phyloP scores from a whole-genome alignment of 2,329 filamentous ascomycete genomes.

The Acrocalymma vagum region DNA sequence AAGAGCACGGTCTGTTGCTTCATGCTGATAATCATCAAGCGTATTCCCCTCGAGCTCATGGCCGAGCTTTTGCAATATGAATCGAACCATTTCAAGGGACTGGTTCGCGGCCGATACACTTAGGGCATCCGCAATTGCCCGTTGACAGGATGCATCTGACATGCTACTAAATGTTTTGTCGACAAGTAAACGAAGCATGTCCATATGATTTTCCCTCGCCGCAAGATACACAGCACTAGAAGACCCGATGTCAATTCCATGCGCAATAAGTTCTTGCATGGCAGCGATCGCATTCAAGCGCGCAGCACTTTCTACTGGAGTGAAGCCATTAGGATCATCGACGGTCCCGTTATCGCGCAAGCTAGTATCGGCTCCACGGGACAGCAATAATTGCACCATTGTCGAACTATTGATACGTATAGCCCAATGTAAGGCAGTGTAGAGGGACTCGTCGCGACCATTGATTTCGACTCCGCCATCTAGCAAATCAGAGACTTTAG shows the following conservation, averaged over 20 bases:
- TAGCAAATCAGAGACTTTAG: conserved; percentile 6
- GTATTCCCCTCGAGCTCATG: conserved; percentile 2
- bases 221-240: conserved; percentile 8
- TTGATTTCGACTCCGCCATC: conserved; percentile 6
- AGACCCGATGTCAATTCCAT: conserved; percentile 5
- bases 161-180: conserved; percentile 2
- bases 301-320: conserved; percentile 6
- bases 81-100: conserved; percentile 6
- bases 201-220: conserved; percentile 6
- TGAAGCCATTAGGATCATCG: conserved; percentile 7
- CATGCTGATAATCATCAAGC: conserved; percentile 5
- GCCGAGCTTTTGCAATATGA: conserved; percentile 4
- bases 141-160: conserved; percentile 3
- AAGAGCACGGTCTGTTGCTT: conserved; percentile 3
- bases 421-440: conserved; percentile 5
- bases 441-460: conserved; percentile 3
- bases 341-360: conserved; percentile 7
- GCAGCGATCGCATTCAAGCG: conserved; percentile 4
- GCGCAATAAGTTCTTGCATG: conserved; percentile 8
- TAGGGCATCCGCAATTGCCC: conserved; percentile 2
- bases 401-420: conserved; percentile 3
- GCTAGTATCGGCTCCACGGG: conserved; percentile 9
- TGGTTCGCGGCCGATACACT: conserved; percentile 2
- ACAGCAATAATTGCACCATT: conserved; percentile 7
- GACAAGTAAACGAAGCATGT: conserved; percentile 7